Evolutionary conservation across 345 rosid species (phyloP).

Genomic region (Hypericum perforatum): DNA sequence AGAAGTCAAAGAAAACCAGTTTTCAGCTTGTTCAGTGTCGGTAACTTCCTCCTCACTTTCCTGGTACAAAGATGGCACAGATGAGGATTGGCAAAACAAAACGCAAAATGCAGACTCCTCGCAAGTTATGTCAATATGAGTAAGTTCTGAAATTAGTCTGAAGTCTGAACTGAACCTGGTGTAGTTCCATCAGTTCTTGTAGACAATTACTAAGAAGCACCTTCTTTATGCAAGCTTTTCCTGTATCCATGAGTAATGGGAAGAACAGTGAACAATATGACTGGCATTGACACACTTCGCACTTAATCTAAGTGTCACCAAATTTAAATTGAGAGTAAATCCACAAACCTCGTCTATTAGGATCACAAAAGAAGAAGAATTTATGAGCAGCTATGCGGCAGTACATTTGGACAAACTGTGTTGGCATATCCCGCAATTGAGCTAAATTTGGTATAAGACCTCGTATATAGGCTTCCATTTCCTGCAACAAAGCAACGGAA

Average conservation of each 20-base stretch:
- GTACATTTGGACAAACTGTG: constrained; percentile 71
- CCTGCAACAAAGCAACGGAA: constrained; percentile 40
- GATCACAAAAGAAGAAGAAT: constrained; percentile 99
- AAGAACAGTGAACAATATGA: neutral
- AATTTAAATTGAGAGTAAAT: constrained; percentile 4
- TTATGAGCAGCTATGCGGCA: constrained; percentile 96
- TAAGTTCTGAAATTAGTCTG: neutral
- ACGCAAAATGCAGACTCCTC: neutral
- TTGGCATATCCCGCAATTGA: constrained; percentile 90
- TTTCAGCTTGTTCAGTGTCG: constrained; percentile 97
- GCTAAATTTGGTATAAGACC: constrained; percentile 97
- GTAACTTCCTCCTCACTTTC: constrained; percentile 98
- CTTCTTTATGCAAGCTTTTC: constrained; percentile 94
- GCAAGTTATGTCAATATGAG: too few species aligned
- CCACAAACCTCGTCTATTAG: constrained; percentile 80
- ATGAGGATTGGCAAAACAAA: neutral
- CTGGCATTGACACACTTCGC: too few species aligned
- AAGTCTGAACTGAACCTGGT: constrained; percentile 64
- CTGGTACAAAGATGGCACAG: constrained; percentile 22
- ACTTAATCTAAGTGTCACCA: neutral
- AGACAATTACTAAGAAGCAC: constrained; percentile 95
- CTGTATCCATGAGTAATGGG: constrained; percentile 28
- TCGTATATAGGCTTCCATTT: constrained; percentile 88
- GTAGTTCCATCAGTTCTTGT: constrained; percentile 98
- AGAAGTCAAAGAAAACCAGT: constrained; percentile 98